Evolutionary conservation across 1,139 yeast genomes (phyloP).

Genomic region (Geotrichum histeridarum): DNA sequence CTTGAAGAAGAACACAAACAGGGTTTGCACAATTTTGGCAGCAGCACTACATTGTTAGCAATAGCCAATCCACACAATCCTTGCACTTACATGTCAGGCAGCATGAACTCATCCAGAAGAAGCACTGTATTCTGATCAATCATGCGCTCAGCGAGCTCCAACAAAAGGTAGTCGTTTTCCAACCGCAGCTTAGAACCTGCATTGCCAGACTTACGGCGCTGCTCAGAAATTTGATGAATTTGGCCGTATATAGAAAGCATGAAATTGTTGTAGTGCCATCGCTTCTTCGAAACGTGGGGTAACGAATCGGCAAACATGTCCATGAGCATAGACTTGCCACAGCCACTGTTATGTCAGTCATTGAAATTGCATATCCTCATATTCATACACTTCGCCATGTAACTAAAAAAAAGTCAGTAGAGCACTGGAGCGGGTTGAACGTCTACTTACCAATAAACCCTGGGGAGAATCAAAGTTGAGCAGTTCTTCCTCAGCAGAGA

Average conservation of each 20-base stretch:
- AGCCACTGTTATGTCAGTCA: slow-evolving; percentile 40
- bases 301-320: slow-evolving; percentile 63
- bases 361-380: neutral
- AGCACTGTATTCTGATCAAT: slow-evolving; percentile 54
- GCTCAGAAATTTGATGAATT: slow-evolving; percentile 52
- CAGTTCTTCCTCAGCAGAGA: slow-evolving; percentile 62
- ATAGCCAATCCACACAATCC: neutral
- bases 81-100: slow-evolving; percentile 50
- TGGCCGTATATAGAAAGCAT: slow-evolving; percentile 63
- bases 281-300: slow-evolving; percentile 58
- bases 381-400: slow-evolving; percentile 55
- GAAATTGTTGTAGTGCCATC: slow-evolving; percentile 70
- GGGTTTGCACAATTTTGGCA: slow-evolving; percentile 59
- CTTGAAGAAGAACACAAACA: slow-evolving; percentile 64
- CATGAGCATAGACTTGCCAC: slow-evolving; percentile 71
- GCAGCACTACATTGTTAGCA: slow-evolving; percentile 43
- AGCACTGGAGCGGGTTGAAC: neutral
- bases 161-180: slow-evolving; percentile 57
- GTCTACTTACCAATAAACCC: slow-evolving; percentile 44
- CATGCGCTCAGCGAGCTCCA: slow-evolving; percentile 65
- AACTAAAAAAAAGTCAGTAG: slow-evolving; percentile 28
- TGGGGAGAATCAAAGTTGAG: slow-evolving; percentile 55
- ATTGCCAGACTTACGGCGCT: slow-evolving; percentile 36
- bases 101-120: slow-evolving; percentile 66
- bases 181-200: slow-evolving; percentile 40